These are phyloP conservation scores for Petrea volubilis DNA, from an alignment of 257 asterid genomes.

Conservation along the genomic window DNA sequence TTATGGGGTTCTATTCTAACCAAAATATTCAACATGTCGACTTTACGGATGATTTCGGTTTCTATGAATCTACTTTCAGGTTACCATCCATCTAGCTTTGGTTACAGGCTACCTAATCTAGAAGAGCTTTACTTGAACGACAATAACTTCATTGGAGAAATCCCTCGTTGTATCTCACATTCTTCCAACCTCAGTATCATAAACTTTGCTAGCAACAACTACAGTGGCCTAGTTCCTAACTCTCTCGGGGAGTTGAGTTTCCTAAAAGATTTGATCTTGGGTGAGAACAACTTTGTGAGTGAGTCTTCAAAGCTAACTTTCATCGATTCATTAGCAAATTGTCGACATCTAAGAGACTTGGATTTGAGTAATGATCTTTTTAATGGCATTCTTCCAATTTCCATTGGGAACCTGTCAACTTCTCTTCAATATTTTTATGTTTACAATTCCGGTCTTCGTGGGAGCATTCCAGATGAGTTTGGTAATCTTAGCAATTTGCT, in stretches of 20 bases:
- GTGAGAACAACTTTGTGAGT: not conserved
- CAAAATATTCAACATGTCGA: slow-evolving; percentile 26
- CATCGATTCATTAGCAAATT: slow-evolving; percentile 24
- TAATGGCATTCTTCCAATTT: slow-evolving; percentile 17
- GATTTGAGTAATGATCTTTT: not conserved
- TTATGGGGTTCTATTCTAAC: slow-evolving; percentile 20
- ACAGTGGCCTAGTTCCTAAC: slow-evolving; percentile 28
- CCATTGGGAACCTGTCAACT: not conserved
- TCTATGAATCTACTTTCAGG: slow-evolving; percentile 27
- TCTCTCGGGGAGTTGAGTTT: slow-evolving; percentile 28
- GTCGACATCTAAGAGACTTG: not conserved
- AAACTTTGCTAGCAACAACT: not conserved
- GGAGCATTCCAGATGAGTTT: slow-evolving; percentile 15
- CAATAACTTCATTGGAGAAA: slow-evolving; percentile 30
- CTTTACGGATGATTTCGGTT: not conserved
- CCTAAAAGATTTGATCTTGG: not conserved
- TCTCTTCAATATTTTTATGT: not conserved
- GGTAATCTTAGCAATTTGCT: slow-evolving; percentile 19
- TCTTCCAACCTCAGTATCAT: slow-evolving; percentile 14
- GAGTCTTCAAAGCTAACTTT: slow-evolving; percentile 21
- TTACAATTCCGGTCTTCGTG: not conserved
- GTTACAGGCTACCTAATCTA: slow-evolving; percentile 24
- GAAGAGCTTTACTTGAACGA: not conserved
- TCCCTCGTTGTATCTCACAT: slow-evolving; percentile 38
- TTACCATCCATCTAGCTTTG: slow-evolving; percentile 22